Conservation (phyloP, 148 eudicot species). For the Camellia granthamiana region DNA sequence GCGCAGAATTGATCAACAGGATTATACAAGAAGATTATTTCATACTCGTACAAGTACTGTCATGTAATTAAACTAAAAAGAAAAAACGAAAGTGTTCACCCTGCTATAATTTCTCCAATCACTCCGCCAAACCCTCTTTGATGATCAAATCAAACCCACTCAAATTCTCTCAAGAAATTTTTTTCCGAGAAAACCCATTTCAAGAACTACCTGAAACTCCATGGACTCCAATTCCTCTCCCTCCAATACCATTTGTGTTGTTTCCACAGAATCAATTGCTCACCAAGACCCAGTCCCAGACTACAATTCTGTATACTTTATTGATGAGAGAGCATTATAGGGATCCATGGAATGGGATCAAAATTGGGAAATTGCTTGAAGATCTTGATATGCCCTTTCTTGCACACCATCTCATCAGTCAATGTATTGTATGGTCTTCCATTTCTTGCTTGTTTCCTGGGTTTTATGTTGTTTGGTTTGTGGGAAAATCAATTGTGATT, state of each 20-base stretch:
- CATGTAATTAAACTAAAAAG: too few species aligned
- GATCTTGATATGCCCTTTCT: slow-evolving; percentile 95
- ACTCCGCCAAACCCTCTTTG: too few species aligned
- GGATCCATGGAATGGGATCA: slow-evolving; percentile 69
- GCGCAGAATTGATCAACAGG: too few species aligned
- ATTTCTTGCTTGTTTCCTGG: not conserved
- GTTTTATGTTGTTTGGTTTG: not conserved
- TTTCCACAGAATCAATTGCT: slow-evolving; percentile 61
- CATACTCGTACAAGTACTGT: too few species aligned
- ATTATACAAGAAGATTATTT: too few species aligned
- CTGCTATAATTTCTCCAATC: too few species aligned
- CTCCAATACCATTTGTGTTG: slow-evolving; percentile 14
- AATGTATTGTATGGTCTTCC: slow-evolving; percentile 38
- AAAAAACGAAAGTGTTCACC: too few species aligned
- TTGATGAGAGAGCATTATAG: slow-evolving; percentile 92
- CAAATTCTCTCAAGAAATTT: too few species aligned
- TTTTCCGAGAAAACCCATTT: not conserved
- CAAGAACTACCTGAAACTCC: not conserved
- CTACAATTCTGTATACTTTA: slow-evolving; percentile 65
- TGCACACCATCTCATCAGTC: slow-evolving; percentile 78
- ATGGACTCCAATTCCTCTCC: slow-evolving; percentile 35
- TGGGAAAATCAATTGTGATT: too few species aligned
- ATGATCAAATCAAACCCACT: too few species aligned
- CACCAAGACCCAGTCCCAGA: slow-evolving; percentile 61
- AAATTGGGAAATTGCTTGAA: slow-evolving; percentile 46